These are phyloP conservation scores for Apocynum venetum DNA, from an alignment of 257 asterid species.

Conservation along the genomic window DNA sequence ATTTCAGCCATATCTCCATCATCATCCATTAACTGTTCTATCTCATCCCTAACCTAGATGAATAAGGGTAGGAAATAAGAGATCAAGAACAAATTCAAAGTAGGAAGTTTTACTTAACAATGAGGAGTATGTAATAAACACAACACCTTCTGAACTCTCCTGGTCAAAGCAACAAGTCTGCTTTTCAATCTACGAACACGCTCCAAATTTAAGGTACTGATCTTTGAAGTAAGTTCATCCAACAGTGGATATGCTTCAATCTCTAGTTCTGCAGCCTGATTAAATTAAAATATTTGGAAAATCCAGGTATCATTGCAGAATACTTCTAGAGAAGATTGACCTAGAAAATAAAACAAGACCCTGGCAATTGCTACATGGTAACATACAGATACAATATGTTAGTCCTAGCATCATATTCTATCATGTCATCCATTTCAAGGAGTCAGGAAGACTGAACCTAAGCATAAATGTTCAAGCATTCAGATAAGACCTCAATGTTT, in stretches of 20 bases:
- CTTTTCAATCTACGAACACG: slow-evolving; percentile 93
- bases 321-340: background rate
- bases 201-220: slow-evolving; percentile 91
- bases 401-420: background rate
- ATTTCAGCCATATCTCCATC: slow-evolving; percentile 99
- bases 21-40: slow-evolving; percentile 98
- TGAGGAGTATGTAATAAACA: slow-evolving; percentile 14
- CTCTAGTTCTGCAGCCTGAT: slow-evolving; percentile 94
- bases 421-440: background rate
- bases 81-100: slow-evolving; percentile 22
- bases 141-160: slow-evolving; percentile 94
- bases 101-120: slow-evolving; percentile 14
- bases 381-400: background rate
- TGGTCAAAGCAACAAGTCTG: slow-evolving; percentile 93
- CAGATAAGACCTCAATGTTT: background rate
- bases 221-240: slow-evolving; percentile 97
- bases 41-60: slow-evolving; percentile 96
- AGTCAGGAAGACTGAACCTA: background rate
- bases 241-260: slow-evolving; percentile 96
- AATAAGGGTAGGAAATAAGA: slow-evolving; percentile 16
- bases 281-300: slow-evolving; percentile 19
- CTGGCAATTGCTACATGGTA: background rate
- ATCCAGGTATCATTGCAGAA: background rate
- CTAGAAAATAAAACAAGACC: background rate
- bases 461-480: background rate